Evolutionary conservation across 257 asterid species (phyloP), one percentile per base, ranked within the genome.

Genomic region (Solanum sitiens): DNA sequence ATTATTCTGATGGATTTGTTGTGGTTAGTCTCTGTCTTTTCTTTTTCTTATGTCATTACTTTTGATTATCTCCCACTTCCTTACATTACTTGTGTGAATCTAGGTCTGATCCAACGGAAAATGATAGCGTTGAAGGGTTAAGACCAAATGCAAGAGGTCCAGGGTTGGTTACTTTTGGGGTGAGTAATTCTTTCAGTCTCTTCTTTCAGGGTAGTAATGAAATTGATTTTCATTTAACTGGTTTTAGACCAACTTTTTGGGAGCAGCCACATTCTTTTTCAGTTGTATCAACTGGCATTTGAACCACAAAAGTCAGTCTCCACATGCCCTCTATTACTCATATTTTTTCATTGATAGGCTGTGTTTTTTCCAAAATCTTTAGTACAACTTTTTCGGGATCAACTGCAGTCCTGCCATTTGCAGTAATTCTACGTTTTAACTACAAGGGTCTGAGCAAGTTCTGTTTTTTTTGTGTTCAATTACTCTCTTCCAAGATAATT

Each of bases 121-220:
- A 97, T 91, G 99, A 97, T 91, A 97, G 99, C 87, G 99, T 97
- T 67, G 99, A 97, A 94, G 99, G 99, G 73, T 83, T 97, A 88
- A 95, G 98, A 70, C 99, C 99, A 61, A 97, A 97, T 89, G 99
- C 99, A 86, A 97, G 99, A 94, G 99, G 99, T 84, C 99, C 99
- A 85, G 99, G 99, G 84, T 90, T 97, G 95, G 99, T 97, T 83
- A 97, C 99, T 82, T 97, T 96, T 91, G 99, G 99, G 96, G 99
- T 97, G 87, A 83, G 98, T 92, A 71, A 72, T 32, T 67, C 50
- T 30, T 40, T 44, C 21, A 68, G 85, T 37, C 73, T 83, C 39
- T 21, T 86, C 88, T 65, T 86, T 80, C 85, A 45, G 67, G 18
- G 67, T 70, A 63, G 67, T 70, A 63, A 72, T 30, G 37, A 30